Base-by-base conservation (phyloP, 768 basidiomycete species). In the Trametes gibbosa region DNA sequence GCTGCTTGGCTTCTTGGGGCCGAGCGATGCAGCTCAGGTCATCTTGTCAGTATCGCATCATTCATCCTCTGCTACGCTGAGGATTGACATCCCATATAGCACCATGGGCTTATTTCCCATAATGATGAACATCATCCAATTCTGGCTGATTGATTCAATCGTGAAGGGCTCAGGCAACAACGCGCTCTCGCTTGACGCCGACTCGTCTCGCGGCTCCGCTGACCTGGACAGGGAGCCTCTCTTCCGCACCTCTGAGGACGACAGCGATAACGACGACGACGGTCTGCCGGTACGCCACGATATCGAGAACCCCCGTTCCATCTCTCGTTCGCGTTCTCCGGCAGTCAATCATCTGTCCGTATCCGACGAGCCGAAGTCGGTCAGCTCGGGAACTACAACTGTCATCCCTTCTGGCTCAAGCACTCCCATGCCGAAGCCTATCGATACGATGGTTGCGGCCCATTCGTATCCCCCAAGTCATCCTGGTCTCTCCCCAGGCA, bases 131-230 rank as follows among this genome's bases (percentile, higher is more conserved):
- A 75, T 93, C 37, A 65, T 92, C 12, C 96, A 98, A 70, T 98
- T 98, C 80, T 95, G 95, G 86, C 76, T 97, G 50, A 95, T 97
- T 58, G 93, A 97, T 74, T 89, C 90, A 0, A 94, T 95, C 52
- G 90, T 95, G 69, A 95, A 95, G 74, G 87, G 86, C 1, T 84
- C 84, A 9, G 70, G 67, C 13, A 65, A 72, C 17, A 68, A 71
- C 35, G 64, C 74, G 9, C 66, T 79, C 3, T 68, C 75, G 23
- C 69, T 81, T 21, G 80, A 77, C 21, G 48, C 78, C 0, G 74
- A 77, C 56, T 67, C 74, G 0, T 70, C 78, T 5, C 70, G 73
- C 17, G 69, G 74, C 35, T 71, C 75, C 0, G 45, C 69, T 56
- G 74, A 80, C 34, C 70, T 70, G 2, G 85, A 84, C 61, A 75